A percentile compares a stretch with the other conserved stretches of the same genome.
These are phyloP conservation scores for Trichomonas vaginalis DNA, from an alignment of 208 protist species.

Conservation along the genomic window DNA sequence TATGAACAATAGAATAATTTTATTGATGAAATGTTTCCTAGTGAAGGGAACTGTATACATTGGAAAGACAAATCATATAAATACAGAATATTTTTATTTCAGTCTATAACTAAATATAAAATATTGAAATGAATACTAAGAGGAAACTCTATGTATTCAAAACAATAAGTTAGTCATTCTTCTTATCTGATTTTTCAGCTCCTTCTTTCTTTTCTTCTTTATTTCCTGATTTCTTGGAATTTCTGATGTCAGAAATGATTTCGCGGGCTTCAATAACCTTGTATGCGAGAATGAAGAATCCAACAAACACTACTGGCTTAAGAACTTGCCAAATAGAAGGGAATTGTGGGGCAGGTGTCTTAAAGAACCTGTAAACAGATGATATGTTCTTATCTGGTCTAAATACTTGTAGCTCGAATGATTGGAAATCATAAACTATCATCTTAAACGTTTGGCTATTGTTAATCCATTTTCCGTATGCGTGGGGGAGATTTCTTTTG, in stretches of 20 bases:
- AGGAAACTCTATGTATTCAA: no score
- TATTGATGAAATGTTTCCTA: no score
- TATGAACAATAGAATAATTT: no score
- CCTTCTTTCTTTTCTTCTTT: not conserved
- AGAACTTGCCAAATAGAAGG: not conserved
- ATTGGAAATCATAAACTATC: not conserved
- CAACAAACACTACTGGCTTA: not conserved
- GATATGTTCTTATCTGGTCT: not conserved
- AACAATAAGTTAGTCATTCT: not conserved
- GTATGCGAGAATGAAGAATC: not conserved
- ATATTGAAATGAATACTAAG: no score
- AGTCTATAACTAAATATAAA: no score
- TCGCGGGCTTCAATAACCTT: not conserved
- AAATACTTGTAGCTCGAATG: not conserved
- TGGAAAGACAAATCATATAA: no score
- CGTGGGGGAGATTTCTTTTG: not conserved
- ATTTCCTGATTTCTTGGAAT: not conserved
- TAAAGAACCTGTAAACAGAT: not conserved
- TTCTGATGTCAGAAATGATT: not conserved
- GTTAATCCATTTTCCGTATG: not conserved
- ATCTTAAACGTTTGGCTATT: not conserved
- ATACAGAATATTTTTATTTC: no score
- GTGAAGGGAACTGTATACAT: no score
- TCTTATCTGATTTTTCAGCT: not conserved
- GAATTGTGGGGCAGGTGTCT: not conserved